Base-by-base conservation (phyloP, 768 basidiomycete species). In the Hericium erinaceus region DNA sequence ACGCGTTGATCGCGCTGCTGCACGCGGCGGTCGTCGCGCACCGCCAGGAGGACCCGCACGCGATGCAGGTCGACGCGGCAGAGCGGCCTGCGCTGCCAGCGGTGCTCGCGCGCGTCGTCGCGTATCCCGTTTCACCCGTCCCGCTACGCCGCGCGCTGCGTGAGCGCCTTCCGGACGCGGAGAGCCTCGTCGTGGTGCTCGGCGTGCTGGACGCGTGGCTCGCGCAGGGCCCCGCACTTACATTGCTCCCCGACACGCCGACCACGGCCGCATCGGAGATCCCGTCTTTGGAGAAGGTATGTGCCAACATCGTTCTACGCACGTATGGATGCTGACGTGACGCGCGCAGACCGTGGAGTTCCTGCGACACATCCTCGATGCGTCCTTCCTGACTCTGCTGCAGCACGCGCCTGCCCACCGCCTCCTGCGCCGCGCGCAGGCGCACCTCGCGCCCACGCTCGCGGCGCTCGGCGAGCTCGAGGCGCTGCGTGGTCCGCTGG, bases 301-400 rank as follows among this genome's bases (percentile, higher is more conserved):
- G 62, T 44, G n/a, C n/a, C 16, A 44, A 24, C 28, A n/a, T 48
- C 55, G 56, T 51, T 28, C 53, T 40, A 49, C 58, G 8, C 24
- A n/a, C 39, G 28, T 39, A 44, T 39, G 5, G 54, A 40, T 56
- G 24, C 11, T 48, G 53, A 44, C 44, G 26, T 20, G 37, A 18
- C 39, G 20, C 39, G n/a, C 24, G 15, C 65, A 89, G 85, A 70
- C 83, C 54, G 67, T 85, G 22, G 61, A 67, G 0, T 86, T 91
- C 72, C 65, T 86, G 8, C 84, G 87, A 69, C 72, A 75, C 5
- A 67, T 90, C 56, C 74, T 92, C 26, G 90, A 92, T 68, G 78
- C 88, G 0, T 84, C 80, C 12, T 89, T 88, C 66, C 74, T 91
- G 49, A 70, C 76, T 0, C 74, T 92, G 20, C 73, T 92, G 12